phyloP scores from a whole-genome alignment of 441 rosid genomes.

The Francoa sonchifolia region DNA sequence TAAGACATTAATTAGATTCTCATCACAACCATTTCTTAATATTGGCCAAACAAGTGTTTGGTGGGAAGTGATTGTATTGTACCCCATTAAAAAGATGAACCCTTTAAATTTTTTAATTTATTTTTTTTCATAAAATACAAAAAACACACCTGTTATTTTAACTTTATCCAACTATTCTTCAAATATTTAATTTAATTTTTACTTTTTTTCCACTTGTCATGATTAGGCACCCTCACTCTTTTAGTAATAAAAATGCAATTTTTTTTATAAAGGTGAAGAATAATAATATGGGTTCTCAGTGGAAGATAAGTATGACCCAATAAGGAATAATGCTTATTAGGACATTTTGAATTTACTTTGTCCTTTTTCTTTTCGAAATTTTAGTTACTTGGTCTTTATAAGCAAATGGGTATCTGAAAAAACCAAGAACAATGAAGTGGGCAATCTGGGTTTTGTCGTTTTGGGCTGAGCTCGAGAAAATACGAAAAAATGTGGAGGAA shows the following conservation, averaged over 20 bases:
- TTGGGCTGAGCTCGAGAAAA: no score
- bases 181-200: background rate
- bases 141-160: conserved; percentile 3
- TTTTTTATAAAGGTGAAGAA: conserved; percentile 15
- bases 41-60: no score
- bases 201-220: conserved; percentile 4
- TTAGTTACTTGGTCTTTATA: background rate
- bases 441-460: background rate
- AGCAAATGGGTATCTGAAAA: background rate
- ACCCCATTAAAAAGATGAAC: no score
- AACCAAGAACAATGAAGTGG: conserved; percentile 10
- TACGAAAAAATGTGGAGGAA: conserved; percentile 22
- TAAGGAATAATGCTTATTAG: conserved; percentile 15
- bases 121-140: no score
- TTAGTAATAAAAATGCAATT: background rate
- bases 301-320: conserved; percentile 20
- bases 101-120: no score
- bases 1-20: no score
- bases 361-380: background rate
- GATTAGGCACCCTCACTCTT: conserved; percentile 4
- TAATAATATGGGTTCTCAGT: conserved; percentile 16
- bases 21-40: no score
- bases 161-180: background rate
- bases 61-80: no score
- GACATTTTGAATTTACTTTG: conserved; percentile 11